These are phyloP conservation scores for Trichoderma afroharzianum DNA, from an alignment of 2,329 filamentous ascomycete genomes.

Conservation along the genomic window DNA sequence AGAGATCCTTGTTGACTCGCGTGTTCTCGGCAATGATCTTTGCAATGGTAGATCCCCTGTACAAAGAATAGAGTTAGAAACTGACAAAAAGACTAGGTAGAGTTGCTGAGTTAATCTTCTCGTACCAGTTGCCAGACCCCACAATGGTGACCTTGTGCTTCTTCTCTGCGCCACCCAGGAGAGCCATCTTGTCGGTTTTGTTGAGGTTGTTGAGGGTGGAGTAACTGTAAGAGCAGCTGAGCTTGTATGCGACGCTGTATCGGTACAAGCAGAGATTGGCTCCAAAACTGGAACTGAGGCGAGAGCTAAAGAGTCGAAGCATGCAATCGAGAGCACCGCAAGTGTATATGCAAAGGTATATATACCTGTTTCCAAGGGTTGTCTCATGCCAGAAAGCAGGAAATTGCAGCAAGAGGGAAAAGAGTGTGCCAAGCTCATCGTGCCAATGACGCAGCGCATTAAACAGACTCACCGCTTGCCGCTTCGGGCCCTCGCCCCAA, in stretches of 20 bases:
- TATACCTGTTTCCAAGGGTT: background rate
- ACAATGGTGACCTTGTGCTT: slow-evolving; percentile 93
- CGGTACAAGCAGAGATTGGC: slow-evolving; percentile 20
- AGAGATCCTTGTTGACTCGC: slow-evolving; percentile 69
- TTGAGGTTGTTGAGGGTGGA: slow-evolving; percentile 15
- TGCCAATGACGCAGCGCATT: slow-evolving; percentile 17
- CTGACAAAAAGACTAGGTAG: no score
- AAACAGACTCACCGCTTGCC: slow-evolving; percentile 22
- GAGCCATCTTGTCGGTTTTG: slow-evolving; percentile 30
- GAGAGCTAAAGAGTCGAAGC: slow-evolving; percentile 24
- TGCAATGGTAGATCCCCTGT: slow-evolving; percentile 90
- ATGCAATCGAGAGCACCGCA: slow-evolving; percentile 20
- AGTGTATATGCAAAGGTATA: background rate
- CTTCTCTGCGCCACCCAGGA: slow-evolving; percentile 52
- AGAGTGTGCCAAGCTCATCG: slow-evolving; percentile 5
- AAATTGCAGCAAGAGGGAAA: background rate
- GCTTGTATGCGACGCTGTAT: background rate
- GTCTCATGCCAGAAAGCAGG: background rate
- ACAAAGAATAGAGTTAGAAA: background rate
- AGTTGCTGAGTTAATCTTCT: background rate
- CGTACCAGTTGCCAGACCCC: slow-evolving; percentile 92
- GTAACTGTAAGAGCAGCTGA: slow-evolving; percentile 16
- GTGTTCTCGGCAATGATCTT: slow-evolving; percentile 97
- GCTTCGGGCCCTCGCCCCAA: slow-evolving; percentile 19
- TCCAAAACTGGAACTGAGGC: slow-evolving; percentile 18